A percentile compares a stretch with the other conserved stretches of the same genome.
phyloP scores from a whole-genome alignment of 306 rosid genomes.

The Urtica urens region DNA sequence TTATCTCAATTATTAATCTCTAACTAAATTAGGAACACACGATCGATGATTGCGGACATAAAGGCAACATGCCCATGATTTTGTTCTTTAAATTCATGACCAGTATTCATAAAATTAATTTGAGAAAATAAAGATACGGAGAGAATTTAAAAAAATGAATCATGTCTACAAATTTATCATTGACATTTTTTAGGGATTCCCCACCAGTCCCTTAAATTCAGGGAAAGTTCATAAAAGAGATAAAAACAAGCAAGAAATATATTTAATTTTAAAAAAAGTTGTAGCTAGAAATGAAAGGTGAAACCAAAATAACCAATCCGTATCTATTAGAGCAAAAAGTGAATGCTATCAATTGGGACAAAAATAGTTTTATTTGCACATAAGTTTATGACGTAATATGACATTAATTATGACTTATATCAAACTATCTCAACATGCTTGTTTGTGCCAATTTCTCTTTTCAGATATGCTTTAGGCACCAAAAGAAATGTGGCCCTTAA shows the following conservation, averaged over 20 bases:
- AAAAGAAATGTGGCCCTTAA: neutral
- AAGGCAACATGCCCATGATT: neutral
- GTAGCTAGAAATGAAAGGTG: constrained; percentile 18
- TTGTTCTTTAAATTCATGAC: no score
- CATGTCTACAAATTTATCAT: constrained; percentile 12
- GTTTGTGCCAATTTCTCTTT: constrained; percentile 33
- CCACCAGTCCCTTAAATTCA: constrained; percentile 33
- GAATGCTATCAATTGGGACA: constrained; percentile 29
- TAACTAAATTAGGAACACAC: no score
- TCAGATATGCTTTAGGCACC: neutral
- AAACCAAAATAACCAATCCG: neutral
- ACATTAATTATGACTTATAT: constrained; percentile 9
- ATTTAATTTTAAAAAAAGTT: no score
- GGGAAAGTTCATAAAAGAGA: constrained; percentile 34
- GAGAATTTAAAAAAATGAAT: no score
- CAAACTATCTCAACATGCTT: constrained; percentile 43
- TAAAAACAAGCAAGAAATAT: constrained; percentile 23
- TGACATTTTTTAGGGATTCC: constrained; percentile 12
- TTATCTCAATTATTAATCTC: neutral
- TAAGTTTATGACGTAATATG: neutral
- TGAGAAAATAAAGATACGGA: no score
- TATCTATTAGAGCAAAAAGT: constrained; percentile 18
- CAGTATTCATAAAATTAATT: no score
- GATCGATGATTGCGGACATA: no score
- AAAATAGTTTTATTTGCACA: neutral